Evolutionary conservation across 2,329 filamentous ascomycete species (phyloP), one percentile per base, ranked within the genome.

Genomic region (Alternaria sp.): DNA sequence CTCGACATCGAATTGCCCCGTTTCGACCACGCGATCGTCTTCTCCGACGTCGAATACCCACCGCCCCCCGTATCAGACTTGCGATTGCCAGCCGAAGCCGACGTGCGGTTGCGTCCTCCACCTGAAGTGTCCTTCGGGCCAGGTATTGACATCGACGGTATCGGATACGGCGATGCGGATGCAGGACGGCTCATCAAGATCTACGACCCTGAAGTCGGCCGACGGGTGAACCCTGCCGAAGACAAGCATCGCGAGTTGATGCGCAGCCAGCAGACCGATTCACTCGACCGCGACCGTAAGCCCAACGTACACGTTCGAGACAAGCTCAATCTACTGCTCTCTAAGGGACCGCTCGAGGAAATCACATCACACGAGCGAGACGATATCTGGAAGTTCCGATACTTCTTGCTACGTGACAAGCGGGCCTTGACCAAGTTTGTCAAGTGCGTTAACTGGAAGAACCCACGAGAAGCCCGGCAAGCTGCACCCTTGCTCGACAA

Each of bases 281-380:
- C 96, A 50, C 84, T 98, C 68, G 96, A 99, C 79, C 92, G 96
- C 69, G 96, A 99, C 77, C 84, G 97, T 66, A 97, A 97, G 77
- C 96, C 96, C 0, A 98, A 99, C 72, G 92, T 96, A 28, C 97
- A 97, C 81, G 93, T 96, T 59, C 89, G 96, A 62, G 96, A 99
- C 79, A 94, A 97, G 79, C 84, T 99, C 30, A 97, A 98, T 75
- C 85, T 88, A 47, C 94, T 99, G 69, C 90, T 98, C 83, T 90
- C 91, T 2, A 97, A 97, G 74, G 93, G 95, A 7, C 96, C 96
- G 4, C 97, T 95, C 0, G 93, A 97, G 66, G 88, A 92, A 51
- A 85, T 99, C 23, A 93, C 89, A 1, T 88, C 93, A 0, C 94
- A 97, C 77, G 96, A 99, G 79, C 96, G 97, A 76, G 96, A 99